Conservation (phyloP, 176 grass and related monocot species). For the Microstegium vimineum region DNA sequence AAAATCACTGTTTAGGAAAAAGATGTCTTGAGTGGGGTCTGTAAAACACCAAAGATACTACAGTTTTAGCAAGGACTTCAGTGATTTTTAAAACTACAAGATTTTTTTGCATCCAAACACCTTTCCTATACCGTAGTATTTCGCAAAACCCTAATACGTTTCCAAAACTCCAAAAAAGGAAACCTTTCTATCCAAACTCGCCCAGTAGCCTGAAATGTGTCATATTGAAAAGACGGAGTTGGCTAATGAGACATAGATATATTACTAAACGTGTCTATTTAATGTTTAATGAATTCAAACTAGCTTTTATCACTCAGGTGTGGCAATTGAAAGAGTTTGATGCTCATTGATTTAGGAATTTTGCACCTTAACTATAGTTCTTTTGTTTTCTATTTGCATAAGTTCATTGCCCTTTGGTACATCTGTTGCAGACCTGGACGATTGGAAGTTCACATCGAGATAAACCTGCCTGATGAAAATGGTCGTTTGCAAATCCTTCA, state of each 20-base stretch:
- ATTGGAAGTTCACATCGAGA: constrained; percentile 97
- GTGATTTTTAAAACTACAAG: neutral
- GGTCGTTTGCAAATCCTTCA: constrained; percentile 96
- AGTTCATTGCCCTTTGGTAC: constrained; percentile 21
- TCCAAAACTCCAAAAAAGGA: neutral
- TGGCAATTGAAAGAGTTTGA: neutral
- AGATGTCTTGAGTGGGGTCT: neutral
- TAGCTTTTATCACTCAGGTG: neutral
- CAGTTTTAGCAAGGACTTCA: neutral
- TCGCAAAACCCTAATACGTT: neutral
- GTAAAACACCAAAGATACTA: neutral
- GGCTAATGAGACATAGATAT: neutral
- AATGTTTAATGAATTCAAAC: neutral
- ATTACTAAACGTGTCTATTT: neutral
- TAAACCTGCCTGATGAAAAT: constrained; percentile 98
- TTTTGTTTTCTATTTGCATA: constrained; percentile 5
- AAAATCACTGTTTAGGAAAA: neutral
- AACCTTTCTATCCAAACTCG: neutral
- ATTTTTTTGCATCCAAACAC: neutral
- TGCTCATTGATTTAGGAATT: constrained; percentile 5
- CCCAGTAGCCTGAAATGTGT: neutral
- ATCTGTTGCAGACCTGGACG: constrained; percentile 67
- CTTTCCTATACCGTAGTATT: neutral
- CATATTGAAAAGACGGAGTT: neutral
- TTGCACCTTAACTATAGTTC: neutral